Conservation (phyloP, 441 rosid genomes). For the Dalechampia spathulata region DNA sequence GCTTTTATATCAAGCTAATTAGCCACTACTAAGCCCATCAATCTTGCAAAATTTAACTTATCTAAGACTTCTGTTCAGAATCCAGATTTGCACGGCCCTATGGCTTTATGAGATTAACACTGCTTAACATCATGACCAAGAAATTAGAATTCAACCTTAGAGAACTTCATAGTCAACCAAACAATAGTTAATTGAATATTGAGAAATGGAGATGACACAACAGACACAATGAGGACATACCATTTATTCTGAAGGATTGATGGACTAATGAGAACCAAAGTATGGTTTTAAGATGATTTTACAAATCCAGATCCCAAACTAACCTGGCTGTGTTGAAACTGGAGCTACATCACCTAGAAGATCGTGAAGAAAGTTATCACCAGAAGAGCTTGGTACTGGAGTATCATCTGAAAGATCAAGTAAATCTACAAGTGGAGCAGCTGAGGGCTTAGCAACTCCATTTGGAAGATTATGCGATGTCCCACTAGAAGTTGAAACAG, state of each 20-base stretch:
- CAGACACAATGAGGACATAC: too few species aligned
- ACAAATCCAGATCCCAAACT: conserved; percentile 28
- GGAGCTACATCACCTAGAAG: conserved; percentile 73
- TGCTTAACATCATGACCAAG: too few species aligned
- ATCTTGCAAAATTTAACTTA: too few species aligned
- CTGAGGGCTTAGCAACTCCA: conserved; percentile 70
- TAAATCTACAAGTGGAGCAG: conserved; percentile 84
- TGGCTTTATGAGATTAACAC: too few species aligned
- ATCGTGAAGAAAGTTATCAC: conserved; percentile 85
- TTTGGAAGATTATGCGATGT: conserved; percentile 72
- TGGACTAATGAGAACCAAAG: too few species aligned
- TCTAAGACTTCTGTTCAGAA: too few species aligned
- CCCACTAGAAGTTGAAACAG: conserved; percentile 52
- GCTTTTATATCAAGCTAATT: too few species aligned
- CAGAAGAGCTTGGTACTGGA: conserved; percentile 73
- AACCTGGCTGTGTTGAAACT: conserved; percentile 57
- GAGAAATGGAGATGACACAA: too few species aligned
- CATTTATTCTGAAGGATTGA: too few species aligned
- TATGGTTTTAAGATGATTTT: too few species aligned
- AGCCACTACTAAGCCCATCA: too few species aligned
- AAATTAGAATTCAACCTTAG: not conserved
- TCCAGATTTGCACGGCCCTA: too few species aligned
- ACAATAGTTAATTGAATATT: not conserved
- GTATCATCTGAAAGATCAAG: conserved; percentile 86
- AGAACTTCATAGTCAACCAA: not conserved